Percentiles rank a stretch among this genome's conserved stretches.
These are phyloP conservation scores for Bacidia rubella DNA, from an alignment of 495 filamentous ascomycete species.

Conservation along the genomic window DNA sequence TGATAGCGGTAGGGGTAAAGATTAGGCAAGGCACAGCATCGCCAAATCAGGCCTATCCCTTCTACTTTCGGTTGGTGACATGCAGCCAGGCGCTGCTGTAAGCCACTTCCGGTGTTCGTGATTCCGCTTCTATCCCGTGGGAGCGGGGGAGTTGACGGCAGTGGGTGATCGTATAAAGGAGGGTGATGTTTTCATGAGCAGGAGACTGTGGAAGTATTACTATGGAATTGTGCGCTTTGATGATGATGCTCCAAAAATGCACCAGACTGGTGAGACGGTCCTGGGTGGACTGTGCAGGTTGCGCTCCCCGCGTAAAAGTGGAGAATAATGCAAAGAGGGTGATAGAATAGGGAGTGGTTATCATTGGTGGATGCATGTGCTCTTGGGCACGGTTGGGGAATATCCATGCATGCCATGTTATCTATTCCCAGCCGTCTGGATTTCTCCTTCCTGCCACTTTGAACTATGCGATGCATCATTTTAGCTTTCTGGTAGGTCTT, in stretches of 20 bases:
- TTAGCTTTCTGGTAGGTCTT: no score
- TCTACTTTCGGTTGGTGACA: neutral
- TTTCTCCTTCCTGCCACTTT: no score
- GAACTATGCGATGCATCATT: no score
- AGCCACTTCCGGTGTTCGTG: neutral
- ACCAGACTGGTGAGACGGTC: neutral
- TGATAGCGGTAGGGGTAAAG: no score
- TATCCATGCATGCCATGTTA: no score
- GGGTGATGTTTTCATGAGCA: neutral
- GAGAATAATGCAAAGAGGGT: neutral
- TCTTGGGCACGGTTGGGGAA: neutral
- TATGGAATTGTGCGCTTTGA: neutral
- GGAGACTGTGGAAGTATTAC: neutral
- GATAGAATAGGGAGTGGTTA: no score
- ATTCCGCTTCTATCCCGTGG: neutral
- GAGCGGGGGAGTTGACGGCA: neutral
- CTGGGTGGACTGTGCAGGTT: neutral
- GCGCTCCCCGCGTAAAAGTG: neutral
- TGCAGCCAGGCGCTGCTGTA: neutral
- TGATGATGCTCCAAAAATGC: neutral
- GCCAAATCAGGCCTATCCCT: neutral
- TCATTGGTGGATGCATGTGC: no score
- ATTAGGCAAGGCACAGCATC: no score
- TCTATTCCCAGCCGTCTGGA: no score
- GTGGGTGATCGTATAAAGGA: no score